These are phyloP conservation scores for Quercus variabilis DNA, from an alignment of 306 rosid species.

Conservation along the genomic window DNA sequence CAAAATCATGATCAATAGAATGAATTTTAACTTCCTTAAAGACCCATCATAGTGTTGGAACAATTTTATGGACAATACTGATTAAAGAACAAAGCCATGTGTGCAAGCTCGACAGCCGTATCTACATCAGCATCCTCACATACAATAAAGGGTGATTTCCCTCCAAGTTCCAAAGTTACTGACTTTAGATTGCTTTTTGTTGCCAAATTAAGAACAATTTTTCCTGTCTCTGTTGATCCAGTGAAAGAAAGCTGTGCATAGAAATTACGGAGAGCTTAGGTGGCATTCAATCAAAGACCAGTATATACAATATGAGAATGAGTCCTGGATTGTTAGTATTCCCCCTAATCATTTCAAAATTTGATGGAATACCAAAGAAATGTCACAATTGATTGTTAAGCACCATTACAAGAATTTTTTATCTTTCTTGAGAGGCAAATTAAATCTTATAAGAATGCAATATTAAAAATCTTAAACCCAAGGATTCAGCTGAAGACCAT, in stretches of 20 bases:
- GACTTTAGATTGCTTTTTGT: conserved; percentile 83
- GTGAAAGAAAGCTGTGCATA: conserved; percentile 84
- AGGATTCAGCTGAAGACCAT: not conserved
- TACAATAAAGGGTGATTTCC: conserved; percentile 91
- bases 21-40: not conserved
- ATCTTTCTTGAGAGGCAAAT: not conserved
- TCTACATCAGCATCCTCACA: conserved; percentile 92
- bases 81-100: conserved; percentile 82
- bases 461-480: not conserved
- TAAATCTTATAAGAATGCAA: not conserved
- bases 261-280: conserved; percentile 3
- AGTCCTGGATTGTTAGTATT: not conserved
- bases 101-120: conserved; percentile 80
- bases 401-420: not conserved
- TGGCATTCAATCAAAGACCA: not conserved
- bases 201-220: conserved; percentile 65
- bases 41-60: not conserved
- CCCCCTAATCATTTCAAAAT: not conserved
- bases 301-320: not conserved
- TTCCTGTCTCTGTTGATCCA: conserved; percentile 83
- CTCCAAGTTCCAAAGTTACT: conserved; percentile 91
- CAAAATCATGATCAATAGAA: conserved; percentile 8
- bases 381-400: not conserved
- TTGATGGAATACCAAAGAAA: not conserved
- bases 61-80: conserved; percentile 41